These are phyloP conservation scores for Flaveria bidentis DNA, from an alignment of 129 eudicot genomes.

Conservation along the genomic window DNA sequence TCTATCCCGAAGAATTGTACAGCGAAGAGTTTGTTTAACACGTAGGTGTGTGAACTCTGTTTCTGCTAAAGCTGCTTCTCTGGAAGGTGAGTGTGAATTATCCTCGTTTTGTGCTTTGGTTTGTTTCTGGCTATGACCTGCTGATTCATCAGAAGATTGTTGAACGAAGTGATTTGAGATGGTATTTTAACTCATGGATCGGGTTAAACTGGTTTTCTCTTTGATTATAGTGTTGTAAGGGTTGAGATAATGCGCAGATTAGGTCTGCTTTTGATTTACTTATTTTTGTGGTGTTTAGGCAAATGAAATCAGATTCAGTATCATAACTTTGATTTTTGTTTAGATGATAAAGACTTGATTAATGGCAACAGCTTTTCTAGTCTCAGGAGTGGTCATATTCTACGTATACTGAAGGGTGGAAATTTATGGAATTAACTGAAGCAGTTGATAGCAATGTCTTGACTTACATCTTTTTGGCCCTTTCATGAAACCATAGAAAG, in stretches of 20 bases:
- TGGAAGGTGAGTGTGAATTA: slow-evolving; percentile 55
- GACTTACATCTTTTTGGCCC: too few relatives aligned
- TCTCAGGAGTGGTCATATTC: too few relatives aligned
- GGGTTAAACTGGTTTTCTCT: background rate
- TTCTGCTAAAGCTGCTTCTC: slow-evolving; percentile 61
- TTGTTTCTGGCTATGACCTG: background rate
- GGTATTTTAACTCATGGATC: background rate
- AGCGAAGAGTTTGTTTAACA: slow-evolving; percentile 29
- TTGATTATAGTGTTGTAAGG: background rate
- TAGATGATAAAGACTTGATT: background rate
- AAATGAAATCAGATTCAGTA: slow-evolving; percentile 14
- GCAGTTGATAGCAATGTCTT: too few relatives aligned
- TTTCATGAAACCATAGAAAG: too few relatives aligned
- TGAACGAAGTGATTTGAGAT: slow-evolving; percentile 6
- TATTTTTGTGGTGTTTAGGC: slow-evolving; percentile 11
- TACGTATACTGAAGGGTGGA: too few relatives aligned
- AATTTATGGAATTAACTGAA: too few relatives aligned
- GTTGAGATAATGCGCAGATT: background rate
- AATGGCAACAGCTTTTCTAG: too few relatives aligned
- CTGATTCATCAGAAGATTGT: background rate
- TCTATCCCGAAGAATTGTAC: slow-evolving; percentile 38
- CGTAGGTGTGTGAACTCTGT: slow-evolving; percentile 31
- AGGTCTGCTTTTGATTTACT: background rate
- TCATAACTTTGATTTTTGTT: background rate
- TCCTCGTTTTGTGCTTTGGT: background rate